Conservation (phyloP, 1,284 basidiomycete genomes). For the Xerocomus cyaneibrunnescens region DNA sequence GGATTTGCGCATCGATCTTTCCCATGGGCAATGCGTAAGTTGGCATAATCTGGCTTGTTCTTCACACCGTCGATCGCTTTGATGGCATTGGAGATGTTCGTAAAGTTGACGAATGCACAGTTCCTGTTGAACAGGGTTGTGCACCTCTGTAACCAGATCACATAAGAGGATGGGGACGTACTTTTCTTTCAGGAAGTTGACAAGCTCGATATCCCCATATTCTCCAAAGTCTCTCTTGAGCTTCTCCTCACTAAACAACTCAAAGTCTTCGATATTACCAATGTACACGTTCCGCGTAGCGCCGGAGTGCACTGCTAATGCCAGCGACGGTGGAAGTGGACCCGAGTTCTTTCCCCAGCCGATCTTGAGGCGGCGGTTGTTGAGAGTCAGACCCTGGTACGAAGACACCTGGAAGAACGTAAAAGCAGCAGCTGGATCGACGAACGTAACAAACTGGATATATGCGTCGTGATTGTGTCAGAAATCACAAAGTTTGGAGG, state of each 20-base stretch:
- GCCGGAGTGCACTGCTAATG: conserved; percentile 84
- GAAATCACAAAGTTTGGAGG: neutral
- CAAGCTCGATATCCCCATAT: conserved; percentile 92
- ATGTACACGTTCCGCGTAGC: conserved; percentile 95
- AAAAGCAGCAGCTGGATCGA: conserved; percentile 85
- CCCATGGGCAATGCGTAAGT: conserved; percentile 85
- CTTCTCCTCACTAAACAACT: conserved; percentile 81
- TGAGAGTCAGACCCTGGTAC: conserved; percentile 83
- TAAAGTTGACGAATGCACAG: conserved; percentile 94
- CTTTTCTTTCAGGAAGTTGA: conserved; percentile 96
- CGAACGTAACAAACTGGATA: conserved; percentile 83
- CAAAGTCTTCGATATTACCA: conserved; percentile 91
- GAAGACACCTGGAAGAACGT: conserved; percentile 90
- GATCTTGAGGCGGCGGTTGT: conserved; percentile 89
- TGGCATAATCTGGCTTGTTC: conserved; percentile 79
- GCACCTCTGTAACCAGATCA: neutral
- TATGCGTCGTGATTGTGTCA: conserved; percentile 9
- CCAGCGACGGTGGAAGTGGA: conserved; percentile 77
- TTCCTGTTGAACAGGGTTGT: conserved; percentile 50
- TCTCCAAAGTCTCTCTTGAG: conserved; percentile 88
- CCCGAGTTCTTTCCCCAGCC: conserved; percentile 95
- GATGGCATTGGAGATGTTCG: conserved; percentile 89
- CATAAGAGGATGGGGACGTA: conserved; percentile 38
- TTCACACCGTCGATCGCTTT: conserved; percentile 94
- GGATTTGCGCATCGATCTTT: conserved; percentile 94